These are phyloP conservation scores for Pilaira anomala DNA, from an alignment of 192 early-diverging fungal species.

Conservation along the genomic window DNA sequence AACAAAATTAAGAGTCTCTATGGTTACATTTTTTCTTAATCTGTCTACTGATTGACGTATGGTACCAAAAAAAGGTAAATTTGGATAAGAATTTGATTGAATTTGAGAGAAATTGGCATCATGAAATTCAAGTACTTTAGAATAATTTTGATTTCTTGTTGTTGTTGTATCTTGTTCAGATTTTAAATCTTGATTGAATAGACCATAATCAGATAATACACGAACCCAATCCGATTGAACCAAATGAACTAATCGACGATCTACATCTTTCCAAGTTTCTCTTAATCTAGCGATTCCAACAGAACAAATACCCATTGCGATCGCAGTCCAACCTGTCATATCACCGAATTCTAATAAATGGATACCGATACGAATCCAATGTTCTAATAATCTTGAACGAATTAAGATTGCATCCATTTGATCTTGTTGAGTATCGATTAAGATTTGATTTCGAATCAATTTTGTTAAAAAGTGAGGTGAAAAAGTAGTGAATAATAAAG, in stretches of 20 bases:
- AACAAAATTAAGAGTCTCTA: slow-evolving; percentile 33
- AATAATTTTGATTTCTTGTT: neutral
- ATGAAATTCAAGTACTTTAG: neutral
- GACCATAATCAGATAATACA: slow-evolving; percentile 49
- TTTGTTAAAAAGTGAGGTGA: slow-evolving; percentile 74
- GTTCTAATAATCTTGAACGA: slow-evolving; percentile 54
- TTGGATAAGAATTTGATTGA: slow-evolving; percentile 8
- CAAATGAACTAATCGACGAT: slow-evolving; percentile 42
- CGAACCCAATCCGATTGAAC: slow-evolving; percentile 60
- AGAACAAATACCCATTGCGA: slow-evolving; percentile 66
- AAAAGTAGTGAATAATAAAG: slow-evolving; percentile 46
- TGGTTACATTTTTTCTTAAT: slow-evolving; percentile 34
- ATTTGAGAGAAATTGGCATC: neutral
- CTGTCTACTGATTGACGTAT: slow-evolving; percentile 54
- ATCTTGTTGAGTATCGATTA: slow-evolving; percentile 49
- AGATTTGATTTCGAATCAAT: slow-evolving; percentile 63
- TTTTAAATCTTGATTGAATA: slow-evolving; percentile 48
- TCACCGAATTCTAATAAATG: slow-evolving; percentile 55
- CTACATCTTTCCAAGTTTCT: slow-evolving; percentile 68
- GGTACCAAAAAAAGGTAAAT: slow-evolving; percentile 61
- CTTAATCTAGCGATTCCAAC: slow-evolving; percentile 61
- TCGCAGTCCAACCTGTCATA: slow-evolving; percentile 59
- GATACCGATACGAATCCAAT: slow-evolving; percentile 68
- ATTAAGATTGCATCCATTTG: slow-evolving; percentile 10
- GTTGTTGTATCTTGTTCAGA: slow-evolving; percentile 1